A percentile compares a stretch with the other conserved stretches of the same genome.
These are phyloP conservation scores for Waitea zeae DNA, from an alignment of 1,284 basidiomycete species.

Conservation along the genomic window DNA sequence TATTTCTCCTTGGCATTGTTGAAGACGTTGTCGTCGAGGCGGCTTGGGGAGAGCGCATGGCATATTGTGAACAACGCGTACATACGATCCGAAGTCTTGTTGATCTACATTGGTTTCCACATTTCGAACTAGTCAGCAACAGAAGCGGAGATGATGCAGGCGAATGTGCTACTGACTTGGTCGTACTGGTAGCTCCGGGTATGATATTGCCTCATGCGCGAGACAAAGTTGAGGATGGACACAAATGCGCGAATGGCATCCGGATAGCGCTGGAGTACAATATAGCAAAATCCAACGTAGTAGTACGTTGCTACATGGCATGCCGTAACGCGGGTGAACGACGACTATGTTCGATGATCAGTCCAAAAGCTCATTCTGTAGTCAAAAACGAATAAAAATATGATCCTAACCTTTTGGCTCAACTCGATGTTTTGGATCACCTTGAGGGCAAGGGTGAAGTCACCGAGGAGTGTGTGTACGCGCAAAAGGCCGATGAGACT, in stretches of 20 bases:
- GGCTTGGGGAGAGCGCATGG: slow-evolving; percentile 78
- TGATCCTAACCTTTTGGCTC: slow-evolving; percentile 47
- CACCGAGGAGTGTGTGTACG: slow-evolving; percentile 90
- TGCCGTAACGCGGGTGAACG: slow-evolving; percentile 83
- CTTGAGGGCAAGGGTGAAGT: slow-evolving; percentile 91
- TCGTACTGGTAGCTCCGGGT: slow-evolving; percentile 94
- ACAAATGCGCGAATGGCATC: slow-evolving; percentile 92
- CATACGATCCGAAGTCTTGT: slow-evolving; percentile 96
- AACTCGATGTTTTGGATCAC: slow-evolving; percentile 91
- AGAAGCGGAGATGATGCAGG: not conserved
- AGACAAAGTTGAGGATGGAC: slow-evolving; percentile 85
- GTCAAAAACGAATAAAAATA: no score
- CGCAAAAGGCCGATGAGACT: slow-evolving; percentile 89
- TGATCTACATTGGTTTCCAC: slow-evolving; percentile 40
- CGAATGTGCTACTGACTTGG: slow-evolving; percentile 33
- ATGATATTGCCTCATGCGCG: slow-evolving; percentile 89
- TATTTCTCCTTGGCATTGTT: slow-evolving; percentile 88
- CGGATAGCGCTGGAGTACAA: slow-evolving; percentile 86
- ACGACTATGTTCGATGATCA: slow-evolving; percentile 30
- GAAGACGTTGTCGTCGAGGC: slow-evolving; percentile 89
- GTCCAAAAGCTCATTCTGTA: not conserved
- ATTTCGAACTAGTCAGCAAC: no score
- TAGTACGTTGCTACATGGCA: slow-evolving; percentile 93
- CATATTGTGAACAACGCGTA: slow-evolving; percentile 91
- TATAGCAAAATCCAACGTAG: slow-evolving; percentile 93